A percentile compares a stretch with the other conserved stretches of the same genome.
phyloP scores from a whole-genome alignment of 2,329 filamentous ascomycete genomes.

The Penicillium sp. region DNA sequence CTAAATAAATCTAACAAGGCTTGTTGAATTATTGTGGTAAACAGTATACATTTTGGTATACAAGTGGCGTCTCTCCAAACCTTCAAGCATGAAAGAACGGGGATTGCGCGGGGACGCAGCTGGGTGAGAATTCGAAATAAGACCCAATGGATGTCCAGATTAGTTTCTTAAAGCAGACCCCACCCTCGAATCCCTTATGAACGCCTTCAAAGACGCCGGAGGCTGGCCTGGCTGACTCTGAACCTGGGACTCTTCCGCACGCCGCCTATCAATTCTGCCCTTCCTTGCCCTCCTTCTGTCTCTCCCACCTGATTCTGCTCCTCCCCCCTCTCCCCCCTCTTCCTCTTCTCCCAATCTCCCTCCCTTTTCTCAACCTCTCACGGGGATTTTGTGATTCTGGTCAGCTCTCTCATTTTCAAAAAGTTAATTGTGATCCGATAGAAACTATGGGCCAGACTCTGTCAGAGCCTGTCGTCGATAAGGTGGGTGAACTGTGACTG shows the following conservation, averaged over 20 bases:
- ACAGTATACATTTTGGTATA: neutral
- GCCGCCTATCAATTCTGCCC: conserved; percentile 30
- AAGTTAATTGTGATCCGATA: conserved; percentile 30
- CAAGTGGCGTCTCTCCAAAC: neutral
- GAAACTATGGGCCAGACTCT: conserved; percentile 95
- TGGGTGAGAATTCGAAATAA: neutral
- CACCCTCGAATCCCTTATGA: conserved; percentile 8
- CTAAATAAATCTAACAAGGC: neutral
- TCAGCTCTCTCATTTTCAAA: conserved; percentile 16
- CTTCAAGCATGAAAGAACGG: neutral
- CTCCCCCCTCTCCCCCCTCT: conserved; percentile 32
- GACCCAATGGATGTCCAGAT: neutral
- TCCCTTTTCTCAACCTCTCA: conserved; percentile 15
- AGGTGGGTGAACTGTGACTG: conserved; percentile 66
- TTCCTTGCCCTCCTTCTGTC: conserved; percentile 21
- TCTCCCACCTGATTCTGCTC: conserved; percentile 26
- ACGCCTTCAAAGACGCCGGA: conserved; percentile 3
- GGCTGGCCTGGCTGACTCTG: conserved; percentile 13
- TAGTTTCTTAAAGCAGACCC: conserved; percentile 3
- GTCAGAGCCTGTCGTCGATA: conserved; percentile 97
- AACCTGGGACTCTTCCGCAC: conserved; percentile 23
- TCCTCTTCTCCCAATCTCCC: conserved; percentile 12
- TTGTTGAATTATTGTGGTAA: neutral
- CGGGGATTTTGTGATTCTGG: conserved; percentile 20
- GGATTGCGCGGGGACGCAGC: neutral